Evolutionary conservation across 148 eudicot genomes (phyloP).

Genomic region (Euryodendron excelsum): DNA sequence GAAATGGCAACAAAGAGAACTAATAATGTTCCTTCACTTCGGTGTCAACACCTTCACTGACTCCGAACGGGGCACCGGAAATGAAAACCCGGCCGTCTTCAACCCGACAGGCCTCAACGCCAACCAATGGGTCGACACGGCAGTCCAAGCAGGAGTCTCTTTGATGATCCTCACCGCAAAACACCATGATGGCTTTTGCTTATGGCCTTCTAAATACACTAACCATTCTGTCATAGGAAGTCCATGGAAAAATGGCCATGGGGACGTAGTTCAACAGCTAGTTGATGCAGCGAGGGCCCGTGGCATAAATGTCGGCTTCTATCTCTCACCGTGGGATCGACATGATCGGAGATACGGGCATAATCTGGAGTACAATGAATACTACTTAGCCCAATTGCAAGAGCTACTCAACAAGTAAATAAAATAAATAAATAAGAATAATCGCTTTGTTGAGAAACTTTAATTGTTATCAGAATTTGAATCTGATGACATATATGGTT

Average conservation of each 20-base stretch:
- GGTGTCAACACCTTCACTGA: slow-evolving; percentile 89
- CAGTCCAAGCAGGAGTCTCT: slow-evolving; percentile 59
- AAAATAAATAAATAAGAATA: too few relatives aligned
- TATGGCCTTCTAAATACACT: slow-evolving; percentile 91
- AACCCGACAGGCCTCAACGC: slow-evolving; percentile 61
- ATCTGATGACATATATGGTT: not conserved
- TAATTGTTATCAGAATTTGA: too few relatives aligned
- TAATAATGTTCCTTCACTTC: slow-evolving; percentile 89
- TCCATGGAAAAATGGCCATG: slow-evolving; percentile 70
- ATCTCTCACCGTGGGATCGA: slow-evolving; percentile 91
- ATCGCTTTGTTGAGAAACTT: not conserved
- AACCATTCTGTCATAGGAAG: slow-evolving; percentile 63
- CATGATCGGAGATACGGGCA: slow-evolving; percentile 83
- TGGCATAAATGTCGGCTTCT: slow-evolving; percentile 74
- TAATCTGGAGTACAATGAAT: slow-evolving; percentile 64
- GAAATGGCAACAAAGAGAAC: slow-evolving; percentile 84
- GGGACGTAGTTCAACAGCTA: slow-evolving; percentile 72
- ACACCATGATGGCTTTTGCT: slow-evolving; percentile 93
- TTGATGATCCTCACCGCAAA: slow-evolving; percentile 81
- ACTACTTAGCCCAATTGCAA: slow-evolving; percentile 83
- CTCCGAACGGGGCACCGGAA: slow-evolving; percentile 82
- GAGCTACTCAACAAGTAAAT: slow-evolving; percentile 74
- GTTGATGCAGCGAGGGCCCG: slow-evolving; percentile 46
- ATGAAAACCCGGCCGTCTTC: slow-evolving; percentile 62
- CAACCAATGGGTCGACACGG: slow-evolving; percentile 67